phyloP scores from a whole-genome alignment of 495 filamentous ascomycete genomes.

The Aspergillus taichungensis region DNA sequence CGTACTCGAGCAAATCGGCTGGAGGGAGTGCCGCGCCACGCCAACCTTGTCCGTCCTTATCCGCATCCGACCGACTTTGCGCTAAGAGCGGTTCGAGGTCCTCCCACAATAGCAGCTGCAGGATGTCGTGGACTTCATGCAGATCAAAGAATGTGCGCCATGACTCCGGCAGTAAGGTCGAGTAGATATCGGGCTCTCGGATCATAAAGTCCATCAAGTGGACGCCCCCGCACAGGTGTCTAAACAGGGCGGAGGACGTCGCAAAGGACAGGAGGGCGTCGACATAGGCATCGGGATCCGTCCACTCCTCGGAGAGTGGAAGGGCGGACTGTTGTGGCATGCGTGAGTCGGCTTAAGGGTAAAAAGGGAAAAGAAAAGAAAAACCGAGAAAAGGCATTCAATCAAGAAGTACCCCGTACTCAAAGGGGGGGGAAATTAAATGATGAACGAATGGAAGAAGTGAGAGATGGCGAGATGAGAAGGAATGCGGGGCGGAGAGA shows the following conservation, averaged over 20 bases:
- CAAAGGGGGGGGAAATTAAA: neutral
- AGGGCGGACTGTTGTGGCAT: constrained; percentile 31
- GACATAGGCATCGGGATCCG: constrained; percentile 61
- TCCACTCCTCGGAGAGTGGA: constrained; percentile 49
- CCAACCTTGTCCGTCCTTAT: constrained; percentile 26
- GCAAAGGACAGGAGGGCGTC: constrained; percentile 68
- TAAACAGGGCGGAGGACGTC: constrained; percentile 67
- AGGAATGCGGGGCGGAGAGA: no score
- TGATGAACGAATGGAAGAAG: neutral
- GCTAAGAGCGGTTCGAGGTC: constrained; percentile 40
- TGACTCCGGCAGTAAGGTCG: constrained; percentile 58
- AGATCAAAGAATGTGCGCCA: constrained; percentile 72
- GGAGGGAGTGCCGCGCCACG: constrained; percentile 52
- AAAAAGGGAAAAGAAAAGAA: neutral
- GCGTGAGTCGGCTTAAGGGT: neutral
- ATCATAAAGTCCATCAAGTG: constrained; percentile 96
- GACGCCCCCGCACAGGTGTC: constrained; percentile 81
- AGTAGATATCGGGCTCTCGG: constrained; percentile 70
- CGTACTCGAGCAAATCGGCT: constrained; percentile 59
- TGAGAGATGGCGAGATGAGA: no score
- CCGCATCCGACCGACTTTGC: neutral
- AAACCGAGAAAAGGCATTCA: neutral
- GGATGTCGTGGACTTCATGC: constrained; percentile 59
- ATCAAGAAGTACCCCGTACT: neutral
- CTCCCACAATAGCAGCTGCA: constrained; percentile 71